phyloP scores from a whole-genome alignment of 129 eudicot species.

The Heracleum sosnowskyi region DNA sequence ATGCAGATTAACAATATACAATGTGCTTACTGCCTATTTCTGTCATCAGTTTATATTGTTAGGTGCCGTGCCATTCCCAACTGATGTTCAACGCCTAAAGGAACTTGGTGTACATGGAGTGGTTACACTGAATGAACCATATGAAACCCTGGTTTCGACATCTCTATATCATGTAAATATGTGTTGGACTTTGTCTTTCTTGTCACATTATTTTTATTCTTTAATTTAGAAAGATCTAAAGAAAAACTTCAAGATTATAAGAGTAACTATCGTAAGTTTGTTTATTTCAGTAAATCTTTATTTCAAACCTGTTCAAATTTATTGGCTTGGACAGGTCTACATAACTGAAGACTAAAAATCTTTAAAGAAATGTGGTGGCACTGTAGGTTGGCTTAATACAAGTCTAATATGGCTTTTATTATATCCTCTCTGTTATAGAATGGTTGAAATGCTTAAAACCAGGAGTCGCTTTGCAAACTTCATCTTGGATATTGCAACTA shows the following conservation, averaged over 20 bases:
- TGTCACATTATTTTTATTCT: background rate
- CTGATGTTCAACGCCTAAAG: constrained; percentile 64
- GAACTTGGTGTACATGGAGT: constrained; percentile 75
- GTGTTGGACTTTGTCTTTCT: background rate
- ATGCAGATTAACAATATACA: background rate
- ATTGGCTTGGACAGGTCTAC: background rate
- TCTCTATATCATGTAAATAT: constrained; percentile 53
- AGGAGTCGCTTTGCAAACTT: background rate
- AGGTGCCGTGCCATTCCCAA: constrained; percentile 88
- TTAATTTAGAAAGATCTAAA: background rate
- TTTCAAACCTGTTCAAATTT: background rate
- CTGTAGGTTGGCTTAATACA: background rate
- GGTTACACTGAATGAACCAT: constrained; percentile 74
- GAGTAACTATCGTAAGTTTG: background rate
- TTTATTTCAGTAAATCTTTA: background rate
- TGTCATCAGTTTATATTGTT: constrained; percentile 45
- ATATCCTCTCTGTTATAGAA: background rate
- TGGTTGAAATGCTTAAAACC: background rate
- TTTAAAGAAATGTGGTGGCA: background rate
- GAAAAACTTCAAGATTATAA: background rate
- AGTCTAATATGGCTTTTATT: background rate
- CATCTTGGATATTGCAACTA: background rate
- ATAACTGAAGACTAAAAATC: background rate
- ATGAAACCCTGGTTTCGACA: constrained; percentile 73
- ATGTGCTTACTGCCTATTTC: background rate